Conservation (phyloP, 2,329 filamentous ascomycete species). For the Aspergillus nomiae region DNA sequence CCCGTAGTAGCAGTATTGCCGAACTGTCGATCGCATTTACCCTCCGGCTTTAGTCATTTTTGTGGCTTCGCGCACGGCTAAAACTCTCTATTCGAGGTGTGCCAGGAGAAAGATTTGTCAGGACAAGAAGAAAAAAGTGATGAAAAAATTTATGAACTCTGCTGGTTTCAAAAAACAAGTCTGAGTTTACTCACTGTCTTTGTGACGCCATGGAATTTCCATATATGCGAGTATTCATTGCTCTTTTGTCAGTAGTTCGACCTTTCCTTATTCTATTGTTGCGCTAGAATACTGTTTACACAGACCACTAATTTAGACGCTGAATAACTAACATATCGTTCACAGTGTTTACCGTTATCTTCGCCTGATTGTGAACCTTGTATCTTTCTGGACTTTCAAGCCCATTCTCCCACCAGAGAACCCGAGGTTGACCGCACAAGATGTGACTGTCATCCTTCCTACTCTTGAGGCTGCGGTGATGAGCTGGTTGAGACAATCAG, state of each 20-base stretch:
- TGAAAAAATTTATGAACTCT: neutral
- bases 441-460: conserved; percentile 93
- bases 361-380: conserved; percentile 79
- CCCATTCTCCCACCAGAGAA: conserved; percentile 80
- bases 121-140: neutral
- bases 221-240: conserved; percentile 43
- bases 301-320: neutral
- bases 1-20: neutral
- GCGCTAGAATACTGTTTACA: neutral
- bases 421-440: conserved; percentile 74
- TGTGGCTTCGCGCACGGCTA: neutral
- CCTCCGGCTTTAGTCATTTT: neutral
- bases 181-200: conserved; percentile 4
- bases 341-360: conserved; percentile 82
- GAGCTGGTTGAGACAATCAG: conserved; percentile 79
- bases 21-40: neutral
- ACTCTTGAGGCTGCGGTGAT: conserved; percentile 84
- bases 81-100: neutral
- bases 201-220: conserved; percentile 36
- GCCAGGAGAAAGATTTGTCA: neutral
- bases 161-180: neutral
- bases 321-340: neutral
- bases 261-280: neutral
- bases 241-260: conserved; percentile 42
- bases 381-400: conserved; percentile 84